phyloP scores from a whole-genome alignment of 257 asterid species.

The Henckelia pumila region DNA sequence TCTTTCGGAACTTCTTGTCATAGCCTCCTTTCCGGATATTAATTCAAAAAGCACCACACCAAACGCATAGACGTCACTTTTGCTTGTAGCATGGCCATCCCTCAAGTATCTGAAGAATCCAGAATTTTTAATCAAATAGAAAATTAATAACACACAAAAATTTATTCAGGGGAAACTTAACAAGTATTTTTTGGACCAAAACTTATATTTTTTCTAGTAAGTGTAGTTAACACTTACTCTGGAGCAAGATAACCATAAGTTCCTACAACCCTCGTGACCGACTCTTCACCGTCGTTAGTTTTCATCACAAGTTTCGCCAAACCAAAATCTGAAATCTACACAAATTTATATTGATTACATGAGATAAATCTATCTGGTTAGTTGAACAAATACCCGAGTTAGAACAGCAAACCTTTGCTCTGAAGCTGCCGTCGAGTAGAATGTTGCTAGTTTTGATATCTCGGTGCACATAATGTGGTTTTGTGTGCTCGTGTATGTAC shows the following conservation, averaged over 20 bases:
- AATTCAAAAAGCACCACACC: conserved; percentile 89
- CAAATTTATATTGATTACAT: conserved; percentile 28
- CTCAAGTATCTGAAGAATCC: conserved; percentile 65
- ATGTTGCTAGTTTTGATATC: conserved; percentile 96
- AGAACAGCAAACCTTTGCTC: conserved; percentile 66
- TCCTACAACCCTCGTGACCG: conserved; percentile 91
- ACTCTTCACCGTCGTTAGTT: conserved; percentile 78
- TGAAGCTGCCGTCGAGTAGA: conserved; percentile 74
- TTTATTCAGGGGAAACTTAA: not conserved
- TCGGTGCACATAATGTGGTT: conserved; percentile 92
- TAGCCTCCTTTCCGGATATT: conserved; percentile 88
- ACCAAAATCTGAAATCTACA: conserved; percentile 94
- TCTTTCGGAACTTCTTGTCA: conserved; percentile 74
- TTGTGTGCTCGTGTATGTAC: conserved; percentile 96
- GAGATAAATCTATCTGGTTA: conserved; percentile 6
- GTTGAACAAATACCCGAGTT: conserved; percentile 5
- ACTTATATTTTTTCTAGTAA: not conserved
- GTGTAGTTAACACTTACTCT: conserved; percentile 57
- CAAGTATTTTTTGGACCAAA: not conserved
- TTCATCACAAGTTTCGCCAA: conserved; percentile 79
- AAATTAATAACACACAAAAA: not conserved
- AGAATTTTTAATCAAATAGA: conserved; percentile 28
- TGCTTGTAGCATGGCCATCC: conserved; percentile 80
- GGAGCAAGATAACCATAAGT: conserved; percentile 97
- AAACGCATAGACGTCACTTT: conserved; percentile 94